These are phyloP conservation scores for Elymus sibiricus DNA, from an alignment of 176 grass and related monocot genomes.

Conservation along the genomic window DNA sequence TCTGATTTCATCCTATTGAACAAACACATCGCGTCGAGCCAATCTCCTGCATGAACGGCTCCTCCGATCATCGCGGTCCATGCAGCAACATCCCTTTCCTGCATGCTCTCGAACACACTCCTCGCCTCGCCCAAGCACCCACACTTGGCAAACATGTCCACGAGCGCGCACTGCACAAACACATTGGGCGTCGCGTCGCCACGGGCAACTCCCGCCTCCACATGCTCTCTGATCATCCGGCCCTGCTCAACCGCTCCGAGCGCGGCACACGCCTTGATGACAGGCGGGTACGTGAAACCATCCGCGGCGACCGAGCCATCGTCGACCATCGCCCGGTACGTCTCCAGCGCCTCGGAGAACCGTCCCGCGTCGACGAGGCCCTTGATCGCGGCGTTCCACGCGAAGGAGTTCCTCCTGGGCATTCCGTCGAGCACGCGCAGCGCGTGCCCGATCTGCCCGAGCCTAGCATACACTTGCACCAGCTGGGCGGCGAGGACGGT, in stretches of 20 bases:
- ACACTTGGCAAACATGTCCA: slow-evolving; percentile 66
- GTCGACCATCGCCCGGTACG: slow-evolving; percentile 25
- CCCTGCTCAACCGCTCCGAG: slow-evolving; percentile 41
- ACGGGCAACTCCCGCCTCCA: background rate
- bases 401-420: slow-evolving; percentile 47
- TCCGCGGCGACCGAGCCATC: slow-evolving; percentile 2
- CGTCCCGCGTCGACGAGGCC: slow-evolving; percentile 22
- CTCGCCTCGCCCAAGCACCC: slow-evolving; percentile 45
- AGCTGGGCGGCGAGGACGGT: slow-evolving; percentile 40
- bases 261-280: slow-evolving; percentile 48
- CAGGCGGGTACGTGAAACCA: slow-evolving; percentile 49
- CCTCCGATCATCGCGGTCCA: slow-evolving; percentile 64
- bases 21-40: slow-evolving; percentile 37
- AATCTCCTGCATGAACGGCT: slow-evolving; percentile 5
- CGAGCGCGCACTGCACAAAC: slow-evolving; percentile 51
- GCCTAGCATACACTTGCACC: slow-evolving; percentile 32
- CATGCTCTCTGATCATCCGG: background rate
- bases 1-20: slow-evolving; percentile 42
- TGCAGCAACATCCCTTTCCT: slow-evolving; percentile 26
- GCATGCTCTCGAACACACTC: slow-evolving; percentile 52
- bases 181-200: slow-evolving; percentile 7
- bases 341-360: slow-evolving; percentile 36
- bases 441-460: slow-evolving; percentile 5
- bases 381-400: slow-evolving; percentile 57
- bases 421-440: slow-evolving; percentile 40